phyloP scores from a whole-genome alignment of 192 early-diverging fungal species.

The Mycoemilia scoparia region DNA sequence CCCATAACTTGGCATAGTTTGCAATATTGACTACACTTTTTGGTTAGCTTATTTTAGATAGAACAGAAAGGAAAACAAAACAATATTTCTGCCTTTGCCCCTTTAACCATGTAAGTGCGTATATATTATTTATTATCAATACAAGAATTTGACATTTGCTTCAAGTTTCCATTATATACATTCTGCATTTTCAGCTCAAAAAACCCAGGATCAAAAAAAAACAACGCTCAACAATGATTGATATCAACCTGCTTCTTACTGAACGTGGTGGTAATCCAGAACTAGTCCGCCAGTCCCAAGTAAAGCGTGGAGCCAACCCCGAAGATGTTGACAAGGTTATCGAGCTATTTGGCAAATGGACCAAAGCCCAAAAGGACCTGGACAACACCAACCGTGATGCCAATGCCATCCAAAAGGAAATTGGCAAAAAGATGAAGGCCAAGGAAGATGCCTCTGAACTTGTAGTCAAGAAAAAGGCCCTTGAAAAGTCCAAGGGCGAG shows the following conservation, averaged over 20 bases:
- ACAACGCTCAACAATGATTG: conserved; percentile 39
- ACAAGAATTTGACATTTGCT: no score
- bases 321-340: conserved; percentile 86
- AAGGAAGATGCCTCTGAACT: conserved; percentile 69
- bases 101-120: no score
- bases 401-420: conserved; percentile 84
- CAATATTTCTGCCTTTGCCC: no score
- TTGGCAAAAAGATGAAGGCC: conserved; percentile 74
- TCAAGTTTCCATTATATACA: no score
- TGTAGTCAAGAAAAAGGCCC: conserved; percentile 51
- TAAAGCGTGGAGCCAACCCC: conserved; percentile 63
- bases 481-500: conserved; percentile 48
- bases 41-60: no score
- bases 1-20: no score
- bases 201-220: no score
- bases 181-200: no score
- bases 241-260: conserved; percentile 77
- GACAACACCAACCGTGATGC: conserved; percentile 80
- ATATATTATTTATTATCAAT: no score
- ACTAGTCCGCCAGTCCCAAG: conserved; percentile 81
- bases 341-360: conserved; percentile 77
- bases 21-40: no score
- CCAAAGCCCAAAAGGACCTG: conserved; percentile 51
- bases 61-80: no score
- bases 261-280: conserved; percentile 91